phyloP scores from a whole-genome alignment of 495 filamentous ascomycete genomes.

The Tetracladium setigerum region DNA sequence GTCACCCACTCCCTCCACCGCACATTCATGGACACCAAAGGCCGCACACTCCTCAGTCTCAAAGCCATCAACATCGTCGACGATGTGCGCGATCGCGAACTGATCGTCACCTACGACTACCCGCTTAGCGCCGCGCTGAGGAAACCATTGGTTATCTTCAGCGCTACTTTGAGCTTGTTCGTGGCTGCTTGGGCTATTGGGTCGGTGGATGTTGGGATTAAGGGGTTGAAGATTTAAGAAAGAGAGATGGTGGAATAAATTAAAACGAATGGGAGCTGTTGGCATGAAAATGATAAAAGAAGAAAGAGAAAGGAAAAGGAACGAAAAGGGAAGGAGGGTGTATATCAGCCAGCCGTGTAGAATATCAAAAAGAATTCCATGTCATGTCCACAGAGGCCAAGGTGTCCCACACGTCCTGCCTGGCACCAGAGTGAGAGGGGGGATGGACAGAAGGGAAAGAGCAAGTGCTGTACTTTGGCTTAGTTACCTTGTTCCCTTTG shows the following conservation, averaged over 20 bases:
- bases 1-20: slow-evolving; percentile 56
- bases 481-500: too few species aligned
- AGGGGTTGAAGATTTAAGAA: slow-evolving; percentile 11
- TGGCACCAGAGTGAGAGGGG: too few species aligned
- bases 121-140: slow-evolving; percentile 65
- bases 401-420: too few species aligned
- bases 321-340: not conserved
- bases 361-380: slow-evolving; percentile 14
- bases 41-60: slow-evolving; percentile 75
- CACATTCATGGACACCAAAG: slow-evolving; percentile 91
- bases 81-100: slow-evolving; percentile 69
- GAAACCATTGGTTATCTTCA: slow-evolving; percentile 80
- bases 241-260: not conserved
- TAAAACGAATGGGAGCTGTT: not conserved
- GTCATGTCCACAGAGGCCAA: not conserved
- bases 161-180: slow-evolving; percentile 68
- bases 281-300: not conserved
- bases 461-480: too few species aligned
- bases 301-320: not conserved
- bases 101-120: slow-evolving; percentile 86
- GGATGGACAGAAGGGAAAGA: too few species aligned
- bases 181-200: slow-evolving; percentile 67
- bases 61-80: slow-evolving; percentile 82
- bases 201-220: slow-evolving; percentile 17
- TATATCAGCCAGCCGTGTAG: slow-evolving; percentile 15